Evolutionary conservation across 2,329 filamentous ascomycete genomes (phyloP), one percentile per base, ranked within the genome.

Genomic region (Fonsecaea nubica): DNA sequence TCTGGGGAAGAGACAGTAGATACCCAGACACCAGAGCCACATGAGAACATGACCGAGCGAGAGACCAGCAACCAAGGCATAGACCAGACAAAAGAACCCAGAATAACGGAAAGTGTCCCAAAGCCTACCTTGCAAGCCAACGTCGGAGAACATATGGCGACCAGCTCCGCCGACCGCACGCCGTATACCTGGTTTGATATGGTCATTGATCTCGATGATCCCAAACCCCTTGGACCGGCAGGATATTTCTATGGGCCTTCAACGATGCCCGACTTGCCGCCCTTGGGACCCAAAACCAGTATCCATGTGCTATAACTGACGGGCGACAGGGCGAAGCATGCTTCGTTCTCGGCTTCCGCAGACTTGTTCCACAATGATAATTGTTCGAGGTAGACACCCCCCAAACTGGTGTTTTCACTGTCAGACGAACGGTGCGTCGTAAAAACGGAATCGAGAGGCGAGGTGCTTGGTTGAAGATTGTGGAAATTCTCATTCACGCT

Each of bases 201-300:
- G 45, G 21, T 50, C 45, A 50, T 50, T 50, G 45, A 50, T 9
- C 45, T 50, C 18, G 45, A 50, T 25, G 8, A 50, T 50, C 45
- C 45, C 9, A 13, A 50, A 50, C 45, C 45, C 2, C 45, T 50
- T 10, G 45, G 45, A 5, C 45, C 45, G 13, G 21, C 45, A 13
- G 45, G 45, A 50, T 50, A 50, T 21, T 50, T 50, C 9, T 18
- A 9, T 13, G 45, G 45, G 4, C 18, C 45, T 12, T 25, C 6
- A 5, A 50, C 45, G 15, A 25, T 50, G 45, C 45, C 45, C 10
- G 45, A 50, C 8, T 18, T 30, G 9, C 45, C 45, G 21, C 45
- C 45, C 25, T 5, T 50, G 15, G 45, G 45, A 4, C 45, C 45
- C 10, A 3, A 21, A 10, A 50, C 18, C 45, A 50, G 45, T 25